Evolutionary conservation across 1,284 basidiomycete species (phyloP), one percentile per base, ranked within the genome.

Genomic region (Coniferiporia sulphurascens): DNA sequence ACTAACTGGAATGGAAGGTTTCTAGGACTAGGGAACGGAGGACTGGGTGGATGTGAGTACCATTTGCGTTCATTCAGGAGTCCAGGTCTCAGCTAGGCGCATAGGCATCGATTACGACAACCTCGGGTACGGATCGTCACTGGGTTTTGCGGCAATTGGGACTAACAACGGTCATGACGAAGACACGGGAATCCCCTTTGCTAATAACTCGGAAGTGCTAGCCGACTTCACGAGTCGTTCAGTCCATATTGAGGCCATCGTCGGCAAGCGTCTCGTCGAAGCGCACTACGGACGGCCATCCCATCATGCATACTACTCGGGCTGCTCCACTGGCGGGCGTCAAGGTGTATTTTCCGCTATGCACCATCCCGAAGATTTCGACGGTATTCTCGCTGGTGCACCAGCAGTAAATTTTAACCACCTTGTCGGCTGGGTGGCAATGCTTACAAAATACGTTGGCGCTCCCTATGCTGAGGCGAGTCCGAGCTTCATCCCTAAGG

Each of bases 141-240:
- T 70, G 6, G 63, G 67, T 12, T 55, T 58, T 41, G 69, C 69
- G 1, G 64, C 65, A 5, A 58, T 70, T 35, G 69, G 62, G 3
- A 63, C 67, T 1, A 67, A 71, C 63, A 70, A 67, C 48, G 70
- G 70, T 3, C 69, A 70, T 59, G 67, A 70, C 46, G 70, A 69
- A 4, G 50, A 59, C n/a, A 55, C 44, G 12, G 68, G 66, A 4
- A 5, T n/a, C 4, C 35, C 61, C 69, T 68, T 71, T 49, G 52
- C 68, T 0, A 59, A 67, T 22, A 59, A 66, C 15, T 62, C 65
- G 4, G 66, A 71, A 53, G 65, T 67, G 3, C 10, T 71, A n/a
- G 64, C 66, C 9, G 70, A 72, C 58, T 71, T 66, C 63, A 64
- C 65, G 1, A 69, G 65, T 63, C 62, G 71, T 1, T 67, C 71